Base-by-base conservation (phyloP, 495 filamentous ascomycete genomes). In the Haplographium delicatum region DNA sequence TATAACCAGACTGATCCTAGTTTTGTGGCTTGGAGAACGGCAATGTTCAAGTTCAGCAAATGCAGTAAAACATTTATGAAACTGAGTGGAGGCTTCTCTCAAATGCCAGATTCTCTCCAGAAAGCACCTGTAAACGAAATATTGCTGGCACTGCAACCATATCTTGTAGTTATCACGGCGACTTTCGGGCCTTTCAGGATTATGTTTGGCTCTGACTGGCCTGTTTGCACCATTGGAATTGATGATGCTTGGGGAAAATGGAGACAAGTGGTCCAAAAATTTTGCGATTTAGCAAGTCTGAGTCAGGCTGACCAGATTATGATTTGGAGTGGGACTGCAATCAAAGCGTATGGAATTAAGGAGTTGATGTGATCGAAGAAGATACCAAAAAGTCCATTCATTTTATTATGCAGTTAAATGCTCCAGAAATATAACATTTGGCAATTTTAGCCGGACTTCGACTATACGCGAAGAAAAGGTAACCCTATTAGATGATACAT, bases 141-240 rank as follows among this genome's bases (percentile, higher is more conserved):
- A 49, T 71, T 76, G 56, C 60, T 65, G 25, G 73, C 60, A 19
- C 51, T 84, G 3, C 65, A 65, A 42, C 82, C 81, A 1, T 93
- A 86, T 83, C 70, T 89, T 1, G 74, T 78, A 38, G 75, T 79
- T 4, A 64, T 88, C 0, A 70, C 91, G 30, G 77, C 80, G 16
- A 70, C 74, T 2, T 95, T 95, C 63, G 79, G 82, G 5, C 65
- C 83, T 1, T 62, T 70, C n/a, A 70, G 87, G 40, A 74, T 90
- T 47, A 89, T 96, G 82, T 96, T 89, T 64, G 90, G 83, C 4
- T 88, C 83, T 41, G 88, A 95, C 62, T 96, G 89, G 90, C 90
- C 88, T 2, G 84, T 95, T 3, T 91, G 89, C 28, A 62, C 56
- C 11, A 42, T 64, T 51, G 61, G 67, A 15, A 57, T 64, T 33